Conservation (phyloP, 768 basidiomycete genomes). For the Grammothele lineata region DNA sequence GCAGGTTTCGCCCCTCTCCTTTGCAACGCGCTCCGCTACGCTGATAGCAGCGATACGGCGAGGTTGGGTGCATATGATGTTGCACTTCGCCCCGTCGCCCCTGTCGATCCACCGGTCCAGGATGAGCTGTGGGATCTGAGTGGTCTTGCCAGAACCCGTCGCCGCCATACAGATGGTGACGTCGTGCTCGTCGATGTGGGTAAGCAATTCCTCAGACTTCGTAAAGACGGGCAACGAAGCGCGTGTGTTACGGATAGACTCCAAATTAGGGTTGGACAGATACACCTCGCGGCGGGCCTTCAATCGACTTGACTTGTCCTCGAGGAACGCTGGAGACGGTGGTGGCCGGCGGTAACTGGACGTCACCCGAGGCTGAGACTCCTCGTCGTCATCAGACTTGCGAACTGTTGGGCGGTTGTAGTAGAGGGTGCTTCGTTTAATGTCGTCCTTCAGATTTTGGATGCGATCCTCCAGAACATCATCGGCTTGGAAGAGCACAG, state of each 20-base stretch:
- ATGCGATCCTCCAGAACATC: conserved; percentile 64
- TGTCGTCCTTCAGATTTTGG: conserved; percentile 62
- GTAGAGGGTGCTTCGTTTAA: conserved; percentile 62
- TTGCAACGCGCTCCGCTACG: conserved; percentile 87
- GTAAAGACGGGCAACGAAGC: conserved; percentile 71
- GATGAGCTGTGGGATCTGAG: conserved; percentile 90
- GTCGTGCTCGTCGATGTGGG: conserved; percentile 69
- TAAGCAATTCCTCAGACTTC: conserved; percentile 59
- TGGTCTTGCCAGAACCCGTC: conserved; percentile 92
- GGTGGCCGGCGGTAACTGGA: conserved; percentile 25
- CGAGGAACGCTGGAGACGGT: conserved; percentile 25
- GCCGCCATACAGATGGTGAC: conserved; percentile 88
- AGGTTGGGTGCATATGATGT: conserved; percentile 92
- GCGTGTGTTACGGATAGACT: conserved; percentile 64
- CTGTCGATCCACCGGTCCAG: conserved; percentile 77
- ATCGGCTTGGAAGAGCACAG: conserved; percentile 62
- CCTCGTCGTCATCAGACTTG: not conserved
- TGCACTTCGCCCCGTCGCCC: conserved; percentile 81
- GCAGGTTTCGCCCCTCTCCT: conserved; percentile 72
- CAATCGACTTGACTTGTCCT: conserved; percentile 58
- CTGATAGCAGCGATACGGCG: conserved; percentile 88
- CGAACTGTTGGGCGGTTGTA: conserved; percentile 46
- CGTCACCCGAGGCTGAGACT: conserved; percentile 2
- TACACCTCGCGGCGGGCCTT: conserved; percentile 52
- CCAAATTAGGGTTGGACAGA: conserved; percentile 52